These are phyloP conservation scores for Hapsidospora chrysogenum DNA, from an alignment of 495 filamentous ascomycete genomes.

Conservation along the genomic window DNA sequence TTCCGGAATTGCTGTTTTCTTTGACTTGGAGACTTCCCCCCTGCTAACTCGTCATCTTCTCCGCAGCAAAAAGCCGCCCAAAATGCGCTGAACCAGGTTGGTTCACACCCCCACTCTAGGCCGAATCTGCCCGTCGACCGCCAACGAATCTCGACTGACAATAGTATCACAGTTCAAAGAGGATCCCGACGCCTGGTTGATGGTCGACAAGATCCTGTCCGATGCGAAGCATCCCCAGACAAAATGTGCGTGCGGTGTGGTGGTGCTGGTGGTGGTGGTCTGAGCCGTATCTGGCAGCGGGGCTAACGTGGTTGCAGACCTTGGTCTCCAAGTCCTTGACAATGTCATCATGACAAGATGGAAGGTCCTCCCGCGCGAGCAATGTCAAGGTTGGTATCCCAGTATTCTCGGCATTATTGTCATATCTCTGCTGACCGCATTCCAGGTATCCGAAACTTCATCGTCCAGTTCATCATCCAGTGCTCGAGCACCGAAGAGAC, in stretches of 20 bases:
- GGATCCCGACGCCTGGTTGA: conserved; percentile 91
- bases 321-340: conserved; percentile 91
- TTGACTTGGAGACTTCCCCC: conserved; percentile 8
- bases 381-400: conserved; percentile 59
- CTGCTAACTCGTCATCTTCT: conserved; percentile 10
- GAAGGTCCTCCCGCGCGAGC: conserved; percentile 91
- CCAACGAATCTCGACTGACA: conserved; percentile 14
- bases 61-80: conserved; percentile 93
- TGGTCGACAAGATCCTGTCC: conserved; percentile 90
- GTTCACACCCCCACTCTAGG: conserved; percentile 15
- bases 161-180: conserved; percentile 98
- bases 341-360: conserved; percentile 97
- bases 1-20: neutral
- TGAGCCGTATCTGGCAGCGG: neutral
- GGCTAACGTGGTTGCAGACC: conserved; percentile 36
- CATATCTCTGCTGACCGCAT: conserved; percentile 3
- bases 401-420: conserved; percentile 5
- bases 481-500: conserved; percentile 77
- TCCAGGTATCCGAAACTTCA: conserved; percentile 90
- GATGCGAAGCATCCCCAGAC: conserved; percentile 84
- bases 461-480: conserved; percentile 94
- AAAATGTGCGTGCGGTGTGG: conserved; percentile 54
- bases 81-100: conserved; percentile 81
- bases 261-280: neutral
- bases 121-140: conserved; percentile 1